Conservation (phyloP, 208 protist genomes). For the Acanthamoeba lenticulata region DNA sequence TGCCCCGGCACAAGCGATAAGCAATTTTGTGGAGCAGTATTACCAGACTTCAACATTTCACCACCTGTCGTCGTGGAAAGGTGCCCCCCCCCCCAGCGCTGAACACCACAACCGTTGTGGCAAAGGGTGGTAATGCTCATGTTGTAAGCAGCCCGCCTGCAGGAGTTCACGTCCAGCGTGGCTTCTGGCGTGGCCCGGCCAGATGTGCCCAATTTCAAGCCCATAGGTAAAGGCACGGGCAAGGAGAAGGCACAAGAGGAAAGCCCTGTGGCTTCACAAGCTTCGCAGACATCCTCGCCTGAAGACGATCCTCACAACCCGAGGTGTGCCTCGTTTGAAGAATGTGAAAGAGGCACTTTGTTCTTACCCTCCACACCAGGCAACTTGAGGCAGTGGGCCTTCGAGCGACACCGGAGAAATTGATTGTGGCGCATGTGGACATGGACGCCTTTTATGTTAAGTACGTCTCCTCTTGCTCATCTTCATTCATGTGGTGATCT, state of each 20-base stretch:
- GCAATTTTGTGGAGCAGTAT: conserved; percentile 62
- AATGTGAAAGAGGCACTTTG: neutral
- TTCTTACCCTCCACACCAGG: neutral
- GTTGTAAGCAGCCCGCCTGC: neutral
- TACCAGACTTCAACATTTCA: conserved; percentile 69
- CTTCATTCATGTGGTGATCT: neutral
- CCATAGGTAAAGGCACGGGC: neutral
- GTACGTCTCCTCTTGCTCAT: neutral
- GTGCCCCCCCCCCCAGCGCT: neutral
- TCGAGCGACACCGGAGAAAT: neutral
- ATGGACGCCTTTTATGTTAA: conserved; percentile 64
- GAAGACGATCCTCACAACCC: neutral
- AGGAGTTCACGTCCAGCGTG: conserved; percentile 18
- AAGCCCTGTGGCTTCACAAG: neutral
- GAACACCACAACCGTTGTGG: neutral
- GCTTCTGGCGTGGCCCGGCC: neutral
- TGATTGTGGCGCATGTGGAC: conserved; percentile 40
- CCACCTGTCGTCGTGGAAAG: conserved; percentile 48
- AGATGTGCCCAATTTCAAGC: neutral
- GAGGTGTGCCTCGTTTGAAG: neutral
- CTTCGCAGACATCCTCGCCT: neutral
- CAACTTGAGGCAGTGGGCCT: neutral
- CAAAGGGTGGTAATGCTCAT: neutral
- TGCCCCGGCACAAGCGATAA: neutral
- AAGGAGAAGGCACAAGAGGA: neutral